Base-by-base conservation (phyloP, 257 asterid species). In the Linaria vulgaris region DNA sequence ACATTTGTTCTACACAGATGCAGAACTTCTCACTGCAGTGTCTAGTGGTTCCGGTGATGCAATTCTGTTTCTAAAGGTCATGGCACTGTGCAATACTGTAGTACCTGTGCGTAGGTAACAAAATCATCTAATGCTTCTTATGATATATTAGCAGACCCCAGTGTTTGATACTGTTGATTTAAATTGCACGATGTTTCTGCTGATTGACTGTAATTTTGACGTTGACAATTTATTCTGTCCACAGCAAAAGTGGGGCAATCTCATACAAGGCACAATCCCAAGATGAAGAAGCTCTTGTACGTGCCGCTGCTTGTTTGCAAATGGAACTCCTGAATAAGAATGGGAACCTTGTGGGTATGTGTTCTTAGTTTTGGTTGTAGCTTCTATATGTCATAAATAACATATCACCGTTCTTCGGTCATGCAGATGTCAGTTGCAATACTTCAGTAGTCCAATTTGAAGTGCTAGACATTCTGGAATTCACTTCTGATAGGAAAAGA, bases 221-320 rank as follows among this genome's bases (percentile, higher is more conserved):
- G 30, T 17, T 49, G 53, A 31, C 53, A 59, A 39, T 63, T 19
- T 49, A 63, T 55, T 56, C 49, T 59, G 17, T 63, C 48, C 51
- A 48, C 83, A 94, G 99, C 70, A 87, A 84, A 69, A 80, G 72
- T 69, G 97, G 97, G 69, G 63, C 67, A 39, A 76, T 87, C 61
- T 82, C 82, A 54, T 94, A 90, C 69, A 94, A 94, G 83, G 96
- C 99, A 10, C 95, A 85, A 69, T 94, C 99, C 38, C 99, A 94
- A 83, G 99, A 94, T 68, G 99, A 94, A 78, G 99, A 94, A 84
- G 99, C 97, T 76, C 96, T 94, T 64, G 99, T 90, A 57, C 91
- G 77, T 48, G 99, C 97, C 60, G 97, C 99, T 65, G 91, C 97
- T 77, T 74, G 70, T 64, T 77, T 87, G 84, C 84, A 86, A 74